These are phyloP conservation scores for Candida ipomoeae DNA, from an alignment of 805 yeast species.

Conservation along the genomic window DNA sequence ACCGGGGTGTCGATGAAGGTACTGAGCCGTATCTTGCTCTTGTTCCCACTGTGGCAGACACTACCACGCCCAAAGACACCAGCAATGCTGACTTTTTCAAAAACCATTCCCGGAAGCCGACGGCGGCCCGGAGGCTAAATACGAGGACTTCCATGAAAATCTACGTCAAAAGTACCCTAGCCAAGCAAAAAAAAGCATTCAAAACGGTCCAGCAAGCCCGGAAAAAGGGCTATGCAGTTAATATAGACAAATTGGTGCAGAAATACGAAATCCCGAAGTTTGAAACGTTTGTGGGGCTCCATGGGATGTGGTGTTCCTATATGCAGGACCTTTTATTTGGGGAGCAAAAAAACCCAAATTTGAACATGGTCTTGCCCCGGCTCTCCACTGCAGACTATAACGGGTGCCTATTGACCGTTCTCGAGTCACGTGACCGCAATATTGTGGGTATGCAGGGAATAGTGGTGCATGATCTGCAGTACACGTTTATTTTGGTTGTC, in stretches of 20 bases:
- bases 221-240: constrained; percentile 17
- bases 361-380: constrained; percentile 43
- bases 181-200: constrained; percentile 37
- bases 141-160: constrained; percentile 40
- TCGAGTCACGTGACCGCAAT: constrained; percentile 51
- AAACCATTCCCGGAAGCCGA: constrained; percentile 9
- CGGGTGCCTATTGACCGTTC: constrained; percentile 65
- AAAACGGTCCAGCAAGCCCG: constrained; percentile 33
- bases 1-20: constrained; percentile 37
- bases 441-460: constrained; percentile 67
- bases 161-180: constrained; percentile 36
- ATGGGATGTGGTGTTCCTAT: constrained; percentile 72
- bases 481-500: constrained; percentile 60
- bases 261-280: constrained; percentile 36
- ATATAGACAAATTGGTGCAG: constrained; percentile 20
- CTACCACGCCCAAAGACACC: neutral
- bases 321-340: constrained; percentile 52
- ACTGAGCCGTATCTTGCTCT: constrained; percentile 38
- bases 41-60: constrained; percentile 9
- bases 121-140: constrained; percentile 19
- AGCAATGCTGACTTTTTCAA: constrained; percentile 3
- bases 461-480: constrained; percentile 80
- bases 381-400: constrained; percentile 76
- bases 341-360: constrained; percentile 22
- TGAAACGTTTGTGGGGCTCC: constrained; percentile 50